Base-by-base conservation (phyloP, 2,329 filamentous ascomycete genomes). In the Cladosporium halotolerans region DNA sequence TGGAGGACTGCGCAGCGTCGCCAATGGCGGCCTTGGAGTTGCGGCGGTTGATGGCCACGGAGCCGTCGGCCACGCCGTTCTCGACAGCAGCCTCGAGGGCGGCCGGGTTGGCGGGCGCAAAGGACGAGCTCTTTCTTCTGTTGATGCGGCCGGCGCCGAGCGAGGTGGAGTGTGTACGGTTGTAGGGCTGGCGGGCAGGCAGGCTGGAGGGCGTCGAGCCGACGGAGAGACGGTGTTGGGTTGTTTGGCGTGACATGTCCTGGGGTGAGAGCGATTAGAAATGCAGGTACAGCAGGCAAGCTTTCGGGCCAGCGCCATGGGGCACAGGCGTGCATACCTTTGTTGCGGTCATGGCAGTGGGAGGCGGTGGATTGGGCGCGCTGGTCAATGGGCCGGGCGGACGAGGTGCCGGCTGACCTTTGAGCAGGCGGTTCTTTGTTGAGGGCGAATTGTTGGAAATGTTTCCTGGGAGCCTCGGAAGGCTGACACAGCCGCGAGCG, bases 51-150 rank as follows among this genome's bases (percentile, higher is more conserved):
- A 76, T 73, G 63, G 77, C 76, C 52, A 77, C 74, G 53, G 86
- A 84, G 39, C 72, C 75, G 73, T 84, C 68, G 79, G 78, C 77
- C 56, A 80, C 79, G 61, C 85, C 83, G 55, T 83, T 82, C 54
- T 71, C 71, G 48, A 72, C 70, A 1, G 85, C 87, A 10, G 85
- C 85, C 32, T 87, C 86, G 58, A 92, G 76, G 51, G 87, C 88
- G 14, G 87, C 85, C 43, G 86, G 82, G 71, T 87, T 91, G 69
- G 81, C 79, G 44, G 85, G 81, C 59, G 83, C 86, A 57, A 88
- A 89, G 68, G 82, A 84, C 68, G 95, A 90, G 73, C 91, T 96
- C 81, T 97, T 97, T 64, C 93, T 84, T 66, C 92, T 88, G 63
- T 88, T 90, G 62, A 97, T 83, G 63, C 93, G 88, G 66, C 91